Conservation (phyloP, 2,329 filamentous ascomycete genomes). For the Aspergillus flavus region DNA sequence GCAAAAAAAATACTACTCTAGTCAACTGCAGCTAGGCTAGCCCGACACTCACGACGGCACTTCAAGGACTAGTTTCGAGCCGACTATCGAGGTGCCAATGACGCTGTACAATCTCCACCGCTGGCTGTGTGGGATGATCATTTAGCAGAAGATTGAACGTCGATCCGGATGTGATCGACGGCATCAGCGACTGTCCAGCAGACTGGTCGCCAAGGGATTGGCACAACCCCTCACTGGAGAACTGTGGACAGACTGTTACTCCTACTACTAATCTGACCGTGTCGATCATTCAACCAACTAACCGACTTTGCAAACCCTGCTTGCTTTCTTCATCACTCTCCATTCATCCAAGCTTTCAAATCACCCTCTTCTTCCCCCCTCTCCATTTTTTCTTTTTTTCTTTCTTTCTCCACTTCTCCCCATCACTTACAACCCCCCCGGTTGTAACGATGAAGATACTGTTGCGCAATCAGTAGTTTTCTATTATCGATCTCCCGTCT, state of each 20-base stretch:
- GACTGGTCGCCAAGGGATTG: constrained; percentile 6
- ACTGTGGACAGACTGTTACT: neutral
- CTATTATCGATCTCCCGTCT: neutral
- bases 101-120: too few species aligned
- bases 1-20: neutral
- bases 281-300: constrained; percentile 7
- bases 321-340: neutral
- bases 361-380: neutral
- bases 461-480: neutral
- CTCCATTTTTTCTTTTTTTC: neutral
- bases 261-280: neutral
- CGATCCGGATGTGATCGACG: neutral
- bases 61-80: neutral
- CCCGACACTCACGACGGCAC: neutral
- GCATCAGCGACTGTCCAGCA: neutral
- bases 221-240: constrained; percentile 6
- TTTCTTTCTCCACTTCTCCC: neutral
- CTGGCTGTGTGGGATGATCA: neutral
- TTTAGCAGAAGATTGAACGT: neutral
- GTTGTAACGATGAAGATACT: neutral
- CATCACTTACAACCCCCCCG: neutral
- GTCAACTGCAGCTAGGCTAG: neutral
- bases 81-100: too few species aligned
- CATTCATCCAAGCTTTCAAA: neutral
- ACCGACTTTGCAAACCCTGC: constrained; percentile 8